Base-by-base conservation (phyloP, 768 basidiomycete genomes). In the Pleurotus ostreatus region DNA sequence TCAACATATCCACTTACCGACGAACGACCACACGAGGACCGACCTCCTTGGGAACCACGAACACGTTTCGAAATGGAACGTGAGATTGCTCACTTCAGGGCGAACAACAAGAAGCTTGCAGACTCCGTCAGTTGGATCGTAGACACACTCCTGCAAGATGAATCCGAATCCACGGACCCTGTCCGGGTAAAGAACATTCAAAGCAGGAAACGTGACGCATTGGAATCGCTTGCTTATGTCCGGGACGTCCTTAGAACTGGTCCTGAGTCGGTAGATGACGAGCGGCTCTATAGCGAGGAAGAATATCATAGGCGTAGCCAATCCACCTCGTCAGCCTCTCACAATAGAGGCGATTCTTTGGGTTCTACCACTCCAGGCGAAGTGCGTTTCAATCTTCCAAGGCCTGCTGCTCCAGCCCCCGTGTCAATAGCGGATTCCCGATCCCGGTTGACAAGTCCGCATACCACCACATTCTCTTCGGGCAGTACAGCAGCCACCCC, bases 221-320 rank as follows among this genome's bases (percentile, higher is more conserved):
- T 94, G 48, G 88, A 91, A 63, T 84, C 85, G 9, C 72, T 94
- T 39, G 77, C 87, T 9, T 89, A 92, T 69, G 85, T 92, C 56
- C 78, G 88, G 59, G 91, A 92, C 60, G 76, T 91, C 13, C 71
- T 94, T 40, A 76, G 80, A 58, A 81, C 83, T 37, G 75, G 76
- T 55, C 69, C 74, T 8, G 69, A 69, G 25, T 73, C 77, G 22
- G 66, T 92, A 44, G 90, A 93, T 18, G 84, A 87, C 41, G 83
- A 83, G 23, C 77, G 86, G 47, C 71, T 93, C 41, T 71, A 84
- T 55, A 80, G 84, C 34, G 85, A 84, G 58, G 62, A 74, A 74
- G 63, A 72, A 65, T 53, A 49, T 59, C 56, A 70, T n/a, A 66
- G 44, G 59, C 65, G 47, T 23, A 64, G 55, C 53, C 53, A 46